Percentiles rank a stretch among this genome's conserved stretches.
phyloP scores from a whole-genome alignment of 352 stramenopile genomes.

The Phytopythium helicoides region DNA sequence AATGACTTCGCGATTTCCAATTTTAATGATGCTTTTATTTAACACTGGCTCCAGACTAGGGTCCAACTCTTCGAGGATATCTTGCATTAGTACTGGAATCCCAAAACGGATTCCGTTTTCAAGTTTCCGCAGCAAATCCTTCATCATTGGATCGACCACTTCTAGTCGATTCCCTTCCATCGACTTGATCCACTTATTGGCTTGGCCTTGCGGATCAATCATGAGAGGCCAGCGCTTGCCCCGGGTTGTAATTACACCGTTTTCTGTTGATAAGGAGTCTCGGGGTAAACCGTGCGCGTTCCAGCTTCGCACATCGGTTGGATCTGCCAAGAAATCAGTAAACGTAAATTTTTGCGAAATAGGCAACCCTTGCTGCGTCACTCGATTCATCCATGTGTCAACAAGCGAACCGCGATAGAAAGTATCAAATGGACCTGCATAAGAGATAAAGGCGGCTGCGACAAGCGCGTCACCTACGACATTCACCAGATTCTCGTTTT shows the following conservation, averaged over 20 bases:
- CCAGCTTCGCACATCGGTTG: conserved; percentile 93
- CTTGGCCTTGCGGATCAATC: conserved; percentile 96
- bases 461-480: conserved; percentile 93
- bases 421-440: conserved; percentile 94
- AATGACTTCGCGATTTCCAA: conserved; percentile 93
- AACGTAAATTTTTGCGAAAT: conserved; percentile 91
- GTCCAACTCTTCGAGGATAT: conserved; percentile 96
- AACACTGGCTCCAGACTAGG: conserved; percentile 93
- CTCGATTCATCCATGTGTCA: conserved; percentile 88
- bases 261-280: conserved; percentile 94
- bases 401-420: conserved; percentile 84
- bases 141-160: conserved; percentile 95
- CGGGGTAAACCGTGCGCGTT: conserved; percentile 93
- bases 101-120: conserved; percentile 95
- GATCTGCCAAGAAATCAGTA: conserved; percentile 90
- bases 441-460: conserved; percentile 93
- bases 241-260: conserved; percentile 94
- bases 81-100: conserved; percentile 92
- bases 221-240: conserved; percentile 96
- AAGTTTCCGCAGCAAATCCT: conserved; percentile 92
- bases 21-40: conserved; percentile 94
- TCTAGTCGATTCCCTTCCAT: conserved; percentile 89
- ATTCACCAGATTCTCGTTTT: conserved; percentile 86
- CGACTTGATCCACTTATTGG: conserved; percentile 96
- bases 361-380: conserved; percentile 82